phyloP scores from a whole-genome alignment of 495 filamentous ascomycete genomes.

The Chaetomium cochliodes region DNA sequence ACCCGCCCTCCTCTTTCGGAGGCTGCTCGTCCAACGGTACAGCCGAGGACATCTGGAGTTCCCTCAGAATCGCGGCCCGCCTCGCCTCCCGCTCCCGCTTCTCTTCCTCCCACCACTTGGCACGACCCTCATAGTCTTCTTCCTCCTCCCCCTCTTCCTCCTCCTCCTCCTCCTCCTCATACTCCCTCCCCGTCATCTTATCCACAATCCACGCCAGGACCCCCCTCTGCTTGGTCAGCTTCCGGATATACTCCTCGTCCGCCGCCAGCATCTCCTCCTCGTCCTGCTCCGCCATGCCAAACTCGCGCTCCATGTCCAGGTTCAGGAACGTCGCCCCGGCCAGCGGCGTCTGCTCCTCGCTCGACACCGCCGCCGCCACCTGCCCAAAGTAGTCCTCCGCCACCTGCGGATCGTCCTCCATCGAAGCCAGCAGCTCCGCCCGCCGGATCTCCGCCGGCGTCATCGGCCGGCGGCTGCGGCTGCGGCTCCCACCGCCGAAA shows the following conservation, averaged over 20 bases:
- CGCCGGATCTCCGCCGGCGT: constrained; percentile 12
- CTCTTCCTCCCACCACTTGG: constrained; percentile 39
- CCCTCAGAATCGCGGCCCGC: constrained; percentile 21
- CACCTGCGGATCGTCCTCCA: constrained; percentile 21
- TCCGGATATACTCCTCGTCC: constrained; percentile 57
- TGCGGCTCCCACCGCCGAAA: constrained; percentile 46
- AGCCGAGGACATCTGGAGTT: constrained; percentile 24
- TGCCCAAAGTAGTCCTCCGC: background rate
- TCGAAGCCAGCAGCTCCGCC: constrained; percentile 30
- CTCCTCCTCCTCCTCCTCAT: constrained; percentile 61
- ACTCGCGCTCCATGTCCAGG: constrained; percentile 50
- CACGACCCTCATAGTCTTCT: constrained; percentile 27
- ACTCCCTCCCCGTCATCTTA: constrained; percentile 67
- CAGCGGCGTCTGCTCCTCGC: constrained; percentile 38
- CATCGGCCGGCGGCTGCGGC: constrained; percentile 40
- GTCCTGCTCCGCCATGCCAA: constrained; percentile 37
- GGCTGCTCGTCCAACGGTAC: constrained; percentile 38
- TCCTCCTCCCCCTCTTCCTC: constrained; percentile 50
- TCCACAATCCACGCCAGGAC: constrained; percentile 77
- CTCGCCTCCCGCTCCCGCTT: constrained; percentile 35
- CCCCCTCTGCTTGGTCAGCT: constrained; percentile 57
- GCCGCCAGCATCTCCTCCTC: constrained; percentile 29
- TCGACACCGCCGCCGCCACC: constrained; percentile 12
- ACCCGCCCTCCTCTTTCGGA: constrained; percentile 53
- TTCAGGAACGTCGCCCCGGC: constrained; percentile 62